Evolutionary conservation across 179 eudicot species (phyloP).

Genomic region (Drosera spatulata): DNA sequence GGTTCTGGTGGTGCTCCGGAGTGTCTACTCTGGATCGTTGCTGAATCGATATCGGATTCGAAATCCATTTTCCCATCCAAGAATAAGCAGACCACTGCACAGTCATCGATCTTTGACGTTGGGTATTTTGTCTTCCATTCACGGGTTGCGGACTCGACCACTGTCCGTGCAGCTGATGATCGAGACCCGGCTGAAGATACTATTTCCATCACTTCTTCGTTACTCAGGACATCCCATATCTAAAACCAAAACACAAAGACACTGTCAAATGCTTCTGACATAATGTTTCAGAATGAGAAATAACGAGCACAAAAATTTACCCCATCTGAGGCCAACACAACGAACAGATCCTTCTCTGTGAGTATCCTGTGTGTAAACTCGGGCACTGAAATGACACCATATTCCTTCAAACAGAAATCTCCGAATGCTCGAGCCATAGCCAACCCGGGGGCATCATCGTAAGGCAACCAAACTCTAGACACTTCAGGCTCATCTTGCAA

Average conservation of each 20-base stretch:
- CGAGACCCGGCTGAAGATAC: conserved; percentile 57
- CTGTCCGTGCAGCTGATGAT: conserved; percentile 63
- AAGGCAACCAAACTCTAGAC: conserved; percentile 93
- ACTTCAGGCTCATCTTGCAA: conserved; percentile 99
- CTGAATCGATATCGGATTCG: conserved; percentile 56
- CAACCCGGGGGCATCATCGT: conserved; percentile 96
- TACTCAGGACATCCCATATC: conserved; percentile 94
- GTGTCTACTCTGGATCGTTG: conserved; percentile 55
- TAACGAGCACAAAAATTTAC: conserved; percentile 29
- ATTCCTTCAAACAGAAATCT: conserved; percentile 91
- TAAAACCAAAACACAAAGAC: conserved; percentile 7
- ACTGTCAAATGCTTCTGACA: neutral
- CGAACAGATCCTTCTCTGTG: conserved; percentile 72
- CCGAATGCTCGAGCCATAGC: conserved; percentile 99
- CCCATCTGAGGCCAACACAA: conserved; percentile 97
- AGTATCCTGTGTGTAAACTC: conserved; percentile 65
- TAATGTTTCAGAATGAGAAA: neutral
- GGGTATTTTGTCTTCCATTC: conserved; percentile 93
- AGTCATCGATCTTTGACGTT: conserved; percentile 69
- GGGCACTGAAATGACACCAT: conserved; percentile 94
- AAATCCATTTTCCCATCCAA: conserved; percentile 82
- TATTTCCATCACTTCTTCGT: conserved; percentile 77
- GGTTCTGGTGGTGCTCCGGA: conserved; percentile 50
- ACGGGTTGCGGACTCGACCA: conserved; percentile 69
- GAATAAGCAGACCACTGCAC: conserved; percentile 30